A percentile compares a stretch with the other conserved stretches of the same genome.
Evolutionary conservation across 2,329 filamentous ascomycete genomes (phyloP).

Genomic region (Endothia cerciana): DNA sequence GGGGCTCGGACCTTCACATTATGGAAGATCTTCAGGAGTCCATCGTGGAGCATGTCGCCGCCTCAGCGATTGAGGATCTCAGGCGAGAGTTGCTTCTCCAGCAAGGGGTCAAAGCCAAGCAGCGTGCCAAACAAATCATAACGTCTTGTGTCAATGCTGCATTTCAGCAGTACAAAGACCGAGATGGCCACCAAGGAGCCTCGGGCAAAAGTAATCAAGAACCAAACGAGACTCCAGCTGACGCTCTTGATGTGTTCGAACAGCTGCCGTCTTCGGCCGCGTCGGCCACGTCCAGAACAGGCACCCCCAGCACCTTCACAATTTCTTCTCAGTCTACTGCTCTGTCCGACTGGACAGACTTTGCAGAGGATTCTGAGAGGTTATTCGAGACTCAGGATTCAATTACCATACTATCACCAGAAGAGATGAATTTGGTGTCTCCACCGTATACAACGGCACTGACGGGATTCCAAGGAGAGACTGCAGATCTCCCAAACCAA

Average conservation of each 20-base stretch:
- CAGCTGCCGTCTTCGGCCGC: neutral
- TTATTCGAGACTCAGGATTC: neutral
- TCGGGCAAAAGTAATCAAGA: neutral
- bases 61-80: neutral
- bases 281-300: neutral
- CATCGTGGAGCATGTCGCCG: neutral
- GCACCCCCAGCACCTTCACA: neutral
- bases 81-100: neutral
- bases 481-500: neutral
- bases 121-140: neutral
- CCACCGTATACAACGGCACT: neutral
- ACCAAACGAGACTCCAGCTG: neutral
- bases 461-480: neutral
- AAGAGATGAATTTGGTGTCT: neutral
- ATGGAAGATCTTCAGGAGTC: constrained; percentile 9
- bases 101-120: neutral
- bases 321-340: neutral
- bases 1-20: neutral
- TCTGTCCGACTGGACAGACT: neutral
- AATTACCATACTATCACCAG: neutral
- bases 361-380: neutral
- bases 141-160: neutral
- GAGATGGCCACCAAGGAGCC: neutral
- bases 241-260: neutral
- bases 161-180: neutral